phyloP scores from a whole-genome alignment of 148 eudicot genomes.

The Euryodendron excelsum region DNA sequence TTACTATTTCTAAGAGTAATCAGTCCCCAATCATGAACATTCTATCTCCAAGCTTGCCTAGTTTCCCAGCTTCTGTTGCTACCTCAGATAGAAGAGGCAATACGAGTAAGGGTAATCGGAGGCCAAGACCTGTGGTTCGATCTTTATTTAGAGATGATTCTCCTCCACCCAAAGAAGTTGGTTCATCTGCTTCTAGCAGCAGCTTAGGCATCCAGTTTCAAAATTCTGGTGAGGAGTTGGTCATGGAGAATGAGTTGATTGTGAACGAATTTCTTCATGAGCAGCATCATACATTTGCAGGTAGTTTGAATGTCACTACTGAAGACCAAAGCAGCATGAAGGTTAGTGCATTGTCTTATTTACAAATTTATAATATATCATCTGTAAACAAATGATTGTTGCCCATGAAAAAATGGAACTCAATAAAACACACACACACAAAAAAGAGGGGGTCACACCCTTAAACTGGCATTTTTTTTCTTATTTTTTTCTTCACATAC shows the following conservation, averaged over 20 bases:
- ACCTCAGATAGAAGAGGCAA: slow-evolving; percentile 32
- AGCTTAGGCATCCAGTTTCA: slow-evolving; percentile 12
- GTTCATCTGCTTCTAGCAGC: slow-evolving; percentile 30
- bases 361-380: background rate
- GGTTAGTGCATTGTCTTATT: slow-evolving; percentile 47
- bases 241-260: slow-evolving; percentile 66
- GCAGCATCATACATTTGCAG: slow-evolving; percentile 48
- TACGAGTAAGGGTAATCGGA: slow-evolving; percentile 21
- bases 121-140: slow-evolving; percentile 56
- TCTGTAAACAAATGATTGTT: background rate
- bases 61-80: slow-evolving; percentile 39
- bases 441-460: too few relatives aligned
- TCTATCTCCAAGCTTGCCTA: slow-evolving; percentile 41
- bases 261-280: slow-evolving; percentile 83
- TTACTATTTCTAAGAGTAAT: too few relatives aligned
- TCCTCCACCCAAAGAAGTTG: slow-evolving; percentile 31
- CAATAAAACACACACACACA: too few relatives aligned
- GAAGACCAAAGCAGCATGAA: slow-evolving; percentile 41
- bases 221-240: slow-evolving; percentile 25
- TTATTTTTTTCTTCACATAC: background rate
- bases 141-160: slow-evolving; percentile 58
- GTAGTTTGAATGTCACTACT: slow-evolving; percentile 38
- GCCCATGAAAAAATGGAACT: background rate
- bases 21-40: slow-evolving; percentile 52
- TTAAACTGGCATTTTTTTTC: background rate